Percentiles rank a stretch among this genome's conserved stretches.
phyloP scores from a whole-genome alignment of 2,329 filamentous ascomycete genomes.

The Penicillium griseofulvum region DNA sequence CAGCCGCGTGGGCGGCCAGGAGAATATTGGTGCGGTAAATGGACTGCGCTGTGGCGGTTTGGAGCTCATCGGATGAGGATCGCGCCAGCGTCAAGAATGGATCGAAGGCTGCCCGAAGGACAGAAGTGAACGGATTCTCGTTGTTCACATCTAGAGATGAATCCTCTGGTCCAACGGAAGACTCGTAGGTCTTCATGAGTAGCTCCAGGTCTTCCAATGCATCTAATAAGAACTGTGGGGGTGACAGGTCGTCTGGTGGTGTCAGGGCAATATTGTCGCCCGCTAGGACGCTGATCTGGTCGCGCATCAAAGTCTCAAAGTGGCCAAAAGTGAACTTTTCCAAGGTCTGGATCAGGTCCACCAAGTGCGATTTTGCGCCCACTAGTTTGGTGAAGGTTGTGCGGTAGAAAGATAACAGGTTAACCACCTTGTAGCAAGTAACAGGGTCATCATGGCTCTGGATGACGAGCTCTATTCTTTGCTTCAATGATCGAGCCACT shows the following conservation, averaged over 20 bases:
- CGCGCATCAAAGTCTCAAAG: conserved; percentile 76
- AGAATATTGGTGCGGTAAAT: conserved; percentile 51
- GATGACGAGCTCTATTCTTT: conserved; percentile 86
- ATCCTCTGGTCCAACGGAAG: conserved; percentile 59
- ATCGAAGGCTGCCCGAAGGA: conserved; percentile 76
- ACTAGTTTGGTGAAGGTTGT: conserved; percentile 80
- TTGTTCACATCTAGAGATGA: conserved; percentile 52
- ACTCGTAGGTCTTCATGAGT: conserved; percentile 84
- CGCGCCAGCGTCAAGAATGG: conserved; percentile 70
- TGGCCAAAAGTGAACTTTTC: conserved; percentile 76
- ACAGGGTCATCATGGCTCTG: conserved; percentile 90
- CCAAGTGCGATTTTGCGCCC: conserved; percentile 64
- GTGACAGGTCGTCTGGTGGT: conserved; percentile 68
- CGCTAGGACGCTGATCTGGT: conserved; percentile 64
- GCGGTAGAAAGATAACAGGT: conserved; percentile 84
- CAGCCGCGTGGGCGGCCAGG: conserved; percentile 39
- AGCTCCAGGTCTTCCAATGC: conserved; percentile 73
- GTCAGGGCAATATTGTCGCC: conserved; percentile 70
- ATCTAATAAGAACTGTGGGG: conserved; percentile 77
- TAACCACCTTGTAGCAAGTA: conserved; percentile 83
- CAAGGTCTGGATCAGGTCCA: conserved; percentile 66
- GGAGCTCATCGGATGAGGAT: conserved; percentile 50
- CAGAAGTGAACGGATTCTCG: conserved; percentile 69
- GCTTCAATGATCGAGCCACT: conserved; percentile 78
- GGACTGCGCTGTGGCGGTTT: conserved; percentile 45